Evolutionary conservation across 2,329 filamentous ascomycete species (phyloP).

Genomic region (Aspergillus fructus): DNA sequence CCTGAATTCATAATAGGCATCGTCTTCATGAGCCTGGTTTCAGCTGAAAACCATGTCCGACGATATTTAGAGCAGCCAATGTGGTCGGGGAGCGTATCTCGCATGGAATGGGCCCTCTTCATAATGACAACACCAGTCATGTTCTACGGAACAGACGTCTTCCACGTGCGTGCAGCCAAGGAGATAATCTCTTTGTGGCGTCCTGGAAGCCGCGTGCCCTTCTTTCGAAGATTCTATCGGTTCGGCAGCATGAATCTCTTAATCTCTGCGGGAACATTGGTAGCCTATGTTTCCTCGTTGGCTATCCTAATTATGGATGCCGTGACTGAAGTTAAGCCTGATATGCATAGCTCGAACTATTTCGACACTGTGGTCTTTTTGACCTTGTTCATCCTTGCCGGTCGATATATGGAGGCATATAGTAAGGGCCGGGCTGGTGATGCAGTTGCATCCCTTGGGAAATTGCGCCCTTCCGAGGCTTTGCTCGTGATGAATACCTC

Average conservation of each 20-base stretch:
- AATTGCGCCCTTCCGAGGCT: constrained; percentile 74
- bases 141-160: constrained; percentile 80
- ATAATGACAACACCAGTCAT: constrained; percentile 83
- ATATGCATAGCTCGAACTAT: constrained; percentile 64
- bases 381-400: constrained; percentile 78
- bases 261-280: constrained; percentile 82
- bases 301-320: constrained; percentile 68
- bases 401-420: constrained; percentile 67
- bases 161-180: constrained; percentile 75
- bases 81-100: constrained; percentile 67
- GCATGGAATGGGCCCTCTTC: constrained; percentile 76
- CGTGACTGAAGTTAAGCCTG: constrained; percentile 33
- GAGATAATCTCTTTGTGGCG: constrained; percentile 78
- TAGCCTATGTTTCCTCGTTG: constrained; percentile 82
- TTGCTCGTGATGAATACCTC: constrained; percentile 54
- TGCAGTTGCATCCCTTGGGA: constrained; percentile 76
- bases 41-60: constrained; percentile 57
- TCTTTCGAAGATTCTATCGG: constrained; percentile 77
- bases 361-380: constrained; percentile 93
- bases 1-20: constrained; percentile 87
- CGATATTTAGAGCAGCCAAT: constrained; percentile 70
- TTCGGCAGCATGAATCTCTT: constrained; percentile 97
- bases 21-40: constrained; percentile 82
- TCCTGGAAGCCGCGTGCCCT: constrained; percentile 67
- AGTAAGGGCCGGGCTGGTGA: constrained; percentile 89